Base-by-base conservation (phyloP, 495 filamentous ascomycete species). In the Hypoxylon rickii region DNA sequence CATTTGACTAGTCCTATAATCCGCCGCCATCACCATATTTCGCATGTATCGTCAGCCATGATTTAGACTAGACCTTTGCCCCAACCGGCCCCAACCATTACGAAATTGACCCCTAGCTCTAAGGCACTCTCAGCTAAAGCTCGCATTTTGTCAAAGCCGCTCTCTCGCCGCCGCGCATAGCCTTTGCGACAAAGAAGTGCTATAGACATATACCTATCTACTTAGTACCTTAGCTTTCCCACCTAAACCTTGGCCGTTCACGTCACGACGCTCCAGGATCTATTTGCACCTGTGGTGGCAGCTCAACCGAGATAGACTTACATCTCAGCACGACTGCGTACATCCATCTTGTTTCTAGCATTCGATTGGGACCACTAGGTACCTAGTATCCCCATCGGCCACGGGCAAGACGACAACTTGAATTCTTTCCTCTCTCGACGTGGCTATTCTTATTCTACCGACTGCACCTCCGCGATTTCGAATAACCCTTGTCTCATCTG, bases 181-280 rank as follows among this genome's bases (percentile, higher is more conserved):
- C 53, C 48, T 54, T 63, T 58, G 53, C 59, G 59, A 63, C 59
- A 63, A 63, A 63, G 59, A 57, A 58, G 12, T 42, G 38, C 37
- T 34, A 38, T 19, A 34, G 38, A 44, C 39, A 42, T 11, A 21
- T 55, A 41, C 13, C 51, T 31, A 29, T 4, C 4, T 10, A 29
- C 10, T 10, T 29, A 10, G 24, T 36, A 38, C 39, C 33, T 33
- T 37, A 18, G 20, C 19, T 12, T 20, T 43, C n/a, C n/a, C 41
- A 26, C 33, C 44, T 43, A 37, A 44, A 50, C 29, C 34, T 38
- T 51, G 46, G 42, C 24, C 36, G 36, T 20, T 45, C 46, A 41
- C 46, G 41, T 54, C 34, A 50, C 53, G 53, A 46, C 29, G 31
- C 36, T 32, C 54, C 22, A 38, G 40, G 21, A 50, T 34, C 24